Evolutionary conservation across 352 stramenopile genomes (phyloP).

Genomic region (Phytophthora rubi): DNA sequence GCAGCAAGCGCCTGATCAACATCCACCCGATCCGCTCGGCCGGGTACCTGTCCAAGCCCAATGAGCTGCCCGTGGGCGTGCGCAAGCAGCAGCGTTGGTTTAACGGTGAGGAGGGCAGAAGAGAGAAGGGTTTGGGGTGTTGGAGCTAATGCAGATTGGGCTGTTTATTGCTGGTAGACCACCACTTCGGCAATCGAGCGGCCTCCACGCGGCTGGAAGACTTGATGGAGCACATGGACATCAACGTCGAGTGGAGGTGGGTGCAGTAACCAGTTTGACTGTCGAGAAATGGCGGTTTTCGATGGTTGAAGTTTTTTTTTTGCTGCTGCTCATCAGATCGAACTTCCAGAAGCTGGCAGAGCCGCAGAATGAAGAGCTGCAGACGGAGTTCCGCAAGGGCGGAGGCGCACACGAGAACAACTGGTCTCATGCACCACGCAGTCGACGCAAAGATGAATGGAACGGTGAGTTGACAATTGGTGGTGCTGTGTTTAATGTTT

Average conservation of each 20-base stretch:
- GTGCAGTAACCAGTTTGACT: not conserved
- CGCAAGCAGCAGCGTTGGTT: slow-evolving; percentile 88
- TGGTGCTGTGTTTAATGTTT: not conserved
- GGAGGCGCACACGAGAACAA: slow-evolving; percentile 43
- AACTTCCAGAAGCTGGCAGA: slow-evolving; percentile 87
- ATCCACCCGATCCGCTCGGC: slow-evolving; percentile 78
- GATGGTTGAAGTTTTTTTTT: not conserved
- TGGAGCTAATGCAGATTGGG: not conserved
- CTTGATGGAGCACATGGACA: slow-evolving; percentile 88
- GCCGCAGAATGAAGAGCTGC: slow-evolving; percentile 74
- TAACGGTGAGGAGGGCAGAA: slow-evolving; percentile 51
- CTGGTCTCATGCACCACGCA: slow-evolving; percentile 42
- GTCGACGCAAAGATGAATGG: slow-evolving; percentile 74
- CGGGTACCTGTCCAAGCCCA: slow-evolving; percentile 67
- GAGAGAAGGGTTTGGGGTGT: not conserved
- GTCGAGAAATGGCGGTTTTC: not conserved
- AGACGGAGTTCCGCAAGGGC: slow-evolving; percentile 77
- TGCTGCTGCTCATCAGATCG: slow-evolving; percentile 46
- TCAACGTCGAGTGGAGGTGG: slow-evolving; percentile 87
- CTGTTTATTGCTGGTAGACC: slow-evolving; percentile 45
- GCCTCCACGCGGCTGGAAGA: slow-evolving; percentile 79
- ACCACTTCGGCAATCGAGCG: slow-evolving; percentile 83
- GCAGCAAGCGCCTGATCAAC: slow-evolving; percentile 82
- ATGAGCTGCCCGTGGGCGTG: slow-evolving; percentile 67
- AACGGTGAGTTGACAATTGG: slow-evolving; percentile 47